Evolutionary conservation across 208 protist genomes (phyloP).

Genomic region (Crithidia bombi): DNA sequence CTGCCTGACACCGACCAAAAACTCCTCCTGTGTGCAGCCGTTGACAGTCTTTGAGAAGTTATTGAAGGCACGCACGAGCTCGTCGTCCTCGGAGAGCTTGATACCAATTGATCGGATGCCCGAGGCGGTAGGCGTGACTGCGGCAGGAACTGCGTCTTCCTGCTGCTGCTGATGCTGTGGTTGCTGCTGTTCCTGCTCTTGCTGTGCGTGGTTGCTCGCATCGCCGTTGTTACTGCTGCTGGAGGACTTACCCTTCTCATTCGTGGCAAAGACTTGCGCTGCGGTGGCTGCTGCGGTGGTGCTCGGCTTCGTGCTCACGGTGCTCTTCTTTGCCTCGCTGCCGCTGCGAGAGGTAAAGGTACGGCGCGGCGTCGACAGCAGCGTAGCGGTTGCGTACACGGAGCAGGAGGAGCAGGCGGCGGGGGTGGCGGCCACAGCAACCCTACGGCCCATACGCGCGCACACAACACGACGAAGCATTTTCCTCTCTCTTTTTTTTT

Average conservation of each 20-base stretch:
- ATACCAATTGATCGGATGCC: slow-evolving; percentile 35
- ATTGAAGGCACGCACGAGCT: slow-evolving; percentile 54
- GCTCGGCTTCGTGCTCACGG: not conserved
- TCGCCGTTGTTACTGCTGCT: slow-evolving; percentile 11
- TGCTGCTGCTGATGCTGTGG: too few relatives aligned
- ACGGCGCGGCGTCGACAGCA: slow-evolving; percentile 1
- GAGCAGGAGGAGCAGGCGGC: not conserved
- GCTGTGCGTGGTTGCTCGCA: not conserved
- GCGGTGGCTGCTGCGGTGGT: slow-evolving; percentile 21
- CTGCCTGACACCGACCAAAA: slow-evolving; percentile 69
- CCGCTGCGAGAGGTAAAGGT: slow-evolving; percentile 27
- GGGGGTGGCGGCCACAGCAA: not conserved
- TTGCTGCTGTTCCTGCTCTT: too few relatives aligned
- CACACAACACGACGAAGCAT: slow-evolving; percentile 34
- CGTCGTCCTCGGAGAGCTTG: slow-evolving; percentile 39
- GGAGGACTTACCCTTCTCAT: not conserved
- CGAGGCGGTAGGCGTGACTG: slow-evolving; percentile 3
- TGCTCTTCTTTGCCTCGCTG: slow-evolving; percentile 8
- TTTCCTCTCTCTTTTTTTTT: too few relatives aligned
- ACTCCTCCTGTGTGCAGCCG: slow-evolving; percentile 61
- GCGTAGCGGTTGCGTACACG: not conserved
- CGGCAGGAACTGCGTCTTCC: slow-evolving; percentile 1
- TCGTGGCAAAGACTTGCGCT: slow-evolving; percentile 21
- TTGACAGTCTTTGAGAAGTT: slow-evolving; percentile 47
- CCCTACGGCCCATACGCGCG: not conserved